phyloP scores from a whole-genome alignment of 78 protist species.

The Cavenderia fasciculata region DNA sequence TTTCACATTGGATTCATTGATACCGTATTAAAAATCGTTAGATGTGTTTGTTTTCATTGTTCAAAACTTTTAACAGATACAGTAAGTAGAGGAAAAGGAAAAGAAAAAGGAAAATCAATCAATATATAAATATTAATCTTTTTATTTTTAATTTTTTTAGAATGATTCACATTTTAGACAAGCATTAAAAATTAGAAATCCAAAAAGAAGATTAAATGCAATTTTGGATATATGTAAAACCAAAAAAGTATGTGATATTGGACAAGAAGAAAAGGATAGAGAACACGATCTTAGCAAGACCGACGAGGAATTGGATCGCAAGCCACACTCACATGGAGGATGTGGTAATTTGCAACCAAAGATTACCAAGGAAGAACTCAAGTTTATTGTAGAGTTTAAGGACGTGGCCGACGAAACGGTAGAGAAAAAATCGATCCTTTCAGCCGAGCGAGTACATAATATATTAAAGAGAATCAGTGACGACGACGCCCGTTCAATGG shows the following conservation, averaged over 20 bases:
- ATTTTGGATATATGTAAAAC: conserved; percentile 61
- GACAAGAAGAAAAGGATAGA: conserved; percentile 14
- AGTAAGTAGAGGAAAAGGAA: too few species aligned
- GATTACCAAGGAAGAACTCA: conserved; percentile 77
- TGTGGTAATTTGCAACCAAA: conserved; percentile 84
- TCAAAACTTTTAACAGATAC: conserved; percentile 76
- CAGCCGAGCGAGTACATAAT: conserved; percentile 82
- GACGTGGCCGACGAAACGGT: conserved; percentile 51
- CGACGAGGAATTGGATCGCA: conserved; percentile 63
- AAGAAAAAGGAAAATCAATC: too few species aligned
- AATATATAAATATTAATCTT: not conserved
- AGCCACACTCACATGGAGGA: conserved; percentile 68
- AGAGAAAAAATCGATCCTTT: conserved; percentile 76
- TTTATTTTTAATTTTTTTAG: not conserved
- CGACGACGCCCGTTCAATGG: conserved; percentile 82
- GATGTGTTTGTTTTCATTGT: conserved; percentile 94
- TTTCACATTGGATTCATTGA: conserved; percentile 93
- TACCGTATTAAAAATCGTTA: conserved; percentile 79
- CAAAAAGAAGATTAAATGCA: conserved; percentile 53
- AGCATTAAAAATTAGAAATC: conserved; percentile 64
- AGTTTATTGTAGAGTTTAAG: conserved; percentile 84
- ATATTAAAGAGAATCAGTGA: conserved; percentile 87
- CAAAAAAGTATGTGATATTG: conserved; percentile 45
- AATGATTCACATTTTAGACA: conserved; percentile 31
- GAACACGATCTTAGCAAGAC: conserved; percentile 53